Base-by-base conservation (phyloP, 2,329 filamentous ascomycete genomes). In the Claviceps spartinae region DNA sequence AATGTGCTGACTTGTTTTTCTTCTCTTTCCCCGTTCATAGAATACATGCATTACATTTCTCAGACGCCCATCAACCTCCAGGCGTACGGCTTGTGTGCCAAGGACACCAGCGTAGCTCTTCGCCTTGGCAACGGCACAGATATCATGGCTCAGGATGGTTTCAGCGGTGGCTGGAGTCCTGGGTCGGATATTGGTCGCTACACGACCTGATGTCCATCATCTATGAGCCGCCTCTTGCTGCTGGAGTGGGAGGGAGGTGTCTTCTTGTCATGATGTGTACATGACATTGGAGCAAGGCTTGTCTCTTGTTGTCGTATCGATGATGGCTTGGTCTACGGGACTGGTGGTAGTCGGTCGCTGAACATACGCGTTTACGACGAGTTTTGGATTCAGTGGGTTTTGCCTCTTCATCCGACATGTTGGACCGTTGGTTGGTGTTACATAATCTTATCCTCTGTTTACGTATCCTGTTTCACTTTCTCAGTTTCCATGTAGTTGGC, bases 41-140 rank as follows among this genome's bases (percentile, higher is more conserved):
- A 56, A 46, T 54, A 55, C 16, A 67, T 71, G 63, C 69, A 72
- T 56, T 69, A 66, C 62, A 67, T 73, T 52, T 52, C 62, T 3
- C 48, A 65, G 53, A 67, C 63, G 1, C 69, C 70, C 2, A 51
- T 54, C 5, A 69, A 70, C 52, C 57, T 72, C 41, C 64, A 72
- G 54, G 65, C 64, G 0, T 72, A 70, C 54, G 69, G 70, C 4
- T 51, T 72, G 45, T 72, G 69, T 57, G 67, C 67, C 36, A 71
- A 70, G 59, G 67, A 68, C 48, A 63, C 67, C 0, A 59, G 57
- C 34, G 61, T 63, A 2, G 62, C 62, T 1, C 56, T 72, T 41
- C 64, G 60, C 9, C 58, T 71, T n/a, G 67, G 60, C 5, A 60
- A 70, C 37, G 68, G 66, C 30, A 65, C 63, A 0, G 57, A 57